Evolutionary conservation across 2,329 filamentous ascomycete genomes (phyloP).

Genomic region (Talaromyces rugulosus): DNA sequence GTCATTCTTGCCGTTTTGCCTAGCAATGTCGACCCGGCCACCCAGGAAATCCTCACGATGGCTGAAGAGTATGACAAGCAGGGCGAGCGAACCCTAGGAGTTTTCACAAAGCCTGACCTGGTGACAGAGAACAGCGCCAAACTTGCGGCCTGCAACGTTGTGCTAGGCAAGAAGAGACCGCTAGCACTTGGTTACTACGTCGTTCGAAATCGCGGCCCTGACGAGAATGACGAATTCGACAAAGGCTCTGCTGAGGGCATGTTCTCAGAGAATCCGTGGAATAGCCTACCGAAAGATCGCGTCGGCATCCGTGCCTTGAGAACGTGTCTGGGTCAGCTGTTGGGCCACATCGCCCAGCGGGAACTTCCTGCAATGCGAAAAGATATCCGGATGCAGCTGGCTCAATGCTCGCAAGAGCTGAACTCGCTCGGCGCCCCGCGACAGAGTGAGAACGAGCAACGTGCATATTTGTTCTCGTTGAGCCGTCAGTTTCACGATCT

Average conservation of each 20-base stretch:
- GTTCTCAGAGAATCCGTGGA: constrained; percentile 35
- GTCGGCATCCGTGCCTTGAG: constrained; percentile 41
- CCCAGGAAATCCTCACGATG: constrained; percentile 94
- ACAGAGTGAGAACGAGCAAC: constrained; percentile 6
- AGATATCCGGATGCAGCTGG: constrained; percentile 36
- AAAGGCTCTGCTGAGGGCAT: constrained; percentile 33
- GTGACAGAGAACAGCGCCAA: constrained; percentile 86
- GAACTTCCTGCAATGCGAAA: constrained; percentile 42
- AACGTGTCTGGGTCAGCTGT: constrained; percentile 38
- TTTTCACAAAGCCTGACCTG: constrained; percentile 92
- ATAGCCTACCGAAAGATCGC: constrained; percentile 29
- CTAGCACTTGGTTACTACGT: constrained; percentile 96
- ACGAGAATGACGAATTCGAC: constrained; percentile 76
- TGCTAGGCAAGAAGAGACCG: constrained; percentile 92
- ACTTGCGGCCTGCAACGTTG: constrained; percentile 82
- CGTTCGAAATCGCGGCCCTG: constrained; percentile 96
- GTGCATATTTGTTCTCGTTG: background rate
- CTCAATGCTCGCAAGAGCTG: constrained; percentile 23
- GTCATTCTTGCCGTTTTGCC: constrained; percentile 95
- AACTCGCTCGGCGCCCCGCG: constrained; percentile 18
- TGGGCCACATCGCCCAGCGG: constrained; percentile 38
- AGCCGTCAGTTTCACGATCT: constrained; percentile 2
- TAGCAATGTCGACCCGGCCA: constrained; percentile 96
- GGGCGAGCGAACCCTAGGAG: constrained; percentile 90
- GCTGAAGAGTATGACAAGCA: constrained; percentile 94